These are phyloP conservation scores for Stylonectria norvegica DNA, from an alignment of 2,329 filamentous ascomycete species.

Conservation along the genomic window DNA sequence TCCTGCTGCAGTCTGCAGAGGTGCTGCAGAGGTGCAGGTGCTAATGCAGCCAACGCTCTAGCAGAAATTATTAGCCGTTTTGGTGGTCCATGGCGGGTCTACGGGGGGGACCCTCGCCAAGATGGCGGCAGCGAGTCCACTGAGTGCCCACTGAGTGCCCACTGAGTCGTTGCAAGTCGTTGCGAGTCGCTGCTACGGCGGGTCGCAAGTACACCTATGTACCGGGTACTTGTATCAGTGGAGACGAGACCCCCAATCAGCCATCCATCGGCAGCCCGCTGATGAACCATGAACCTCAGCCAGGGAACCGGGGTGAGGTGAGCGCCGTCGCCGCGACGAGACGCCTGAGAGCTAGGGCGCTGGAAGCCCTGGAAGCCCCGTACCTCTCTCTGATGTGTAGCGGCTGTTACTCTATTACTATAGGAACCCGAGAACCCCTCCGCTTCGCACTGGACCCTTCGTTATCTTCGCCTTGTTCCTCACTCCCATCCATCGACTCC, in stretches of 20 bases:
- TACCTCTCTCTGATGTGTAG: slow-evolving; percentile 2
- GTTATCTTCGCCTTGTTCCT: slow-evolving; percentile 8
- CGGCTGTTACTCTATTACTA: slow-evolving; percentile 15
- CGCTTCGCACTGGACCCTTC: slow-evolving; percentile 13
- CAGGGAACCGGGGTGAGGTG: not conserved
- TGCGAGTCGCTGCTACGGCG: not conserved
- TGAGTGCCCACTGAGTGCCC: slow-evolving; percentile 14
- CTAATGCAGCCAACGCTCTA: slow-evolving; percentile 18
- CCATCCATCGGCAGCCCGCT: not conserved
- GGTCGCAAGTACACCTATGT: slow-evolving; percentile 19
- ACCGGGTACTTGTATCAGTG: slow-evolving; percentile 19
- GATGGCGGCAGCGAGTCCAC: slow-evolving; percentile 21
- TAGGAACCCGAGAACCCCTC: slow-evolving; percentile 26
- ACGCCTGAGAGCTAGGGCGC: no score
- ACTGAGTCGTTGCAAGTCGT: no score
- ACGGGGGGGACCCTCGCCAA: slow-evolving; percentile 14
- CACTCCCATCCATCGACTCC: slow-evolving; percentile 16
- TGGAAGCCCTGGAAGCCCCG: not conserved
- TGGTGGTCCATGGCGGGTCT: slow-evolving; percentile 8
- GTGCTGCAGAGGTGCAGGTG: slow-evolving; percentile 9
- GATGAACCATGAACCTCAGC: not conserved
- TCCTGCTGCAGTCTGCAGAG: not conserved
- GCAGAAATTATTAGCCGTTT: slow-evolving; percentile 22
- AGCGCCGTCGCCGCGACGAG: not conserved
- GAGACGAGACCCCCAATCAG: slow-evolving; percentile 13